Evolutionary conservation across 2,329 filamentous ascomycete species (phyloP).

Genomic region (Endoconidiophora laricicola): DNA sequence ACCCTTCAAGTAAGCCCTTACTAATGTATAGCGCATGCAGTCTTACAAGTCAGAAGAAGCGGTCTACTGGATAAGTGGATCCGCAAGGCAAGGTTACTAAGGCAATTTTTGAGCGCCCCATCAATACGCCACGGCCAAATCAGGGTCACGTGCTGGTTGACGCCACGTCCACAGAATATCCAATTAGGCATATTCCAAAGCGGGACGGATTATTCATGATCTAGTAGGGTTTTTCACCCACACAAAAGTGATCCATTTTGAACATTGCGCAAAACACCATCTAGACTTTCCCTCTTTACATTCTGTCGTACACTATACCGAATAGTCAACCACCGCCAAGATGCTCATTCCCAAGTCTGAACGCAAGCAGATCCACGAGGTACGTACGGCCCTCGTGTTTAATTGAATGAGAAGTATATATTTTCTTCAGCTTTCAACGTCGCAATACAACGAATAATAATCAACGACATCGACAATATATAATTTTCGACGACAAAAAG

Average conservation of each 20-base stretch:
- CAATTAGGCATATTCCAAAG: not conserved
- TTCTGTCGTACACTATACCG: slow-evolving; percentile 13
- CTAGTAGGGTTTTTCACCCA: slow-evolving; percentile 28
- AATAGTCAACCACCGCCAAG: slow-evolving; percentile 33
- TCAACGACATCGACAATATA: slow-evolving; percentile 15
- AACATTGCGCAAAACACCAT: slow-evolving; percentile 19
- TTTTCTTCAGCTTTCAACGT: slow-evolving; percentile 4
- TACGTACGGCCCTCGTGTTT: slow-evolving; percentile 18
- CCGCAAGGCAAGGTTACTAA: no score
- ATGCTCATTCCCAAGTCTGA: slow-evolving; percentile 99
- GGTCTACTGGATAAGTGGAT: no score
- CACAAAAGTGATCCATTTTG: slow-evolving; percentile 30
- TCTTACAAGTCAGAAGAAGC: no score
- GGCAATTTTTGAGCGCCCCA: no score
- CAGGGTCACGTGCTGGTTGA: slow-evolving; percentile 5
- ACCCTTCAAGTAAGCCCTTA: not conserved
- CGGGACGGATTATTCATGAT: slow-evolving; percentile 13
- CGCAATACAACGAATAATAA: not conserved
- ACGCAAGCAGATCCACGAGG: slow-evolving; percentile 99
- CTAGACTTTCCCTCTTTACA: slow-evolving; percentile 14
- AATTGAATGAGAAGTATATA: slow-evolving; percentile 5
- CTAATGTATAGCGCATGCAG: not conserved
- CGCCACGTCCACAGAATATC: slow-evolving; percentile 13
- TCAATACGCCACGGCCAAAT: not conserved
- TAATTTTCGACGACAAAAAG: not conserved